A percentile compares a stretch with the other conserved stretches of the same genome.
Evolutionary conservation across 2,329 filamentous ascomycete genomes (phyloP).

Genomic region (Hypoxylon sp.): DNA sequence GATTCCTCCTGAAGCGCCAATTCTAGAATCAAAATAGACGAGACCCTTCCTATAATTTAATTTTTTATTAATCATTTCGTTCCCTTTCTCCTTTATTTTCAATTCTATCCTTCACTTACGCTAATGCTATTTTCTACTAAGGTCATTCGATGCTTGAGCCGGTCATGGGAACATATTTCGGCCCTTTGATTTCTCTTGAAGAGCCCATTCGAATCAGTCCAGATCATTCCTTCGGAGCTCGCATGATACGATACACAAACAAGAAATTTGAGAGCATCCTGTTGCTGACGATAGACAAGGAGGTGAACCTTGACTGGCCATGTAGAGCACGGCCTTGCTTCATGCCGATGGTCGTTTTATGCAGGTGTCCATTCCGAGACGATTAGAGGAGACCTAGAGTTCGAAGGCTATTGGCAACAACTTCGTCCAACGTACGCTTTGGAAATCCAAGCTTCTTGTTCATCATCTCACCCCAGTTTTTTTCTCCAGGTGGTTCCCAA

Average conservation of each 20-base stretch:
- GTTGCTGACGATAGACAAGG: neutral
- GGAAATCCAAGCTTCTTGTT: constrained; percentile 53
- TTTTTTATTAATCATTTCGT: constrained; percentile 2
- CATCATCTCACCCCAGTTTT: constrained; percentile 52
- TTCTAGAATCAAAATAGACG: constrained; percentile 14
- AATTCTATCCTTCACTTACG: neutral
- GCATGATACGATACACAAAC: neutral
- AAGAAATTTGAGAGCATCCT: neutral
- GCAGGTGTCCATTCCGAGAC: neutral
- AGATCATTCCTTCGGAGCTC: constrained; percentile 4
- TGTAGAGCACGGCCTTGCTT: neutral
- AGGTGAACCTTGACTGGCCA: constrained; percentile 5
- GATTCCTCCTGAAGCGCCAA: constrained; percentile 8
- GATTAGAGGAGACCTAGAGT: constrained; percentile 3
- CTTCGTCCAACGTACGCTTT: constrained; percentile 47
- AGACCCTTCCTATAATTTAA: constrained; percentile 3
- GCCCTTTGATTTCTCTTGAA: neutral
- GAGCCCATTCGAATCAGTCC: neutral
- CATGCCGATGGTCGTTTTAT: neutral
- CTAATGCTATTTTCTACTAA: neutral
- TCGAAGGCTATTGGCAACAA: neutral
- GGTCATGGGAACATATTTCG: neutral
- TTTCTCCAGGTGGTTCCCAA: constrained; percentile 54
- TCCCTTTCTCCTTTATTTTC: neutral
- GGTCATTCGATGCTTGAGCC: neutral